Conservation (phyloP, 306 rosid species). For the Luffa acutangula region DNA sequence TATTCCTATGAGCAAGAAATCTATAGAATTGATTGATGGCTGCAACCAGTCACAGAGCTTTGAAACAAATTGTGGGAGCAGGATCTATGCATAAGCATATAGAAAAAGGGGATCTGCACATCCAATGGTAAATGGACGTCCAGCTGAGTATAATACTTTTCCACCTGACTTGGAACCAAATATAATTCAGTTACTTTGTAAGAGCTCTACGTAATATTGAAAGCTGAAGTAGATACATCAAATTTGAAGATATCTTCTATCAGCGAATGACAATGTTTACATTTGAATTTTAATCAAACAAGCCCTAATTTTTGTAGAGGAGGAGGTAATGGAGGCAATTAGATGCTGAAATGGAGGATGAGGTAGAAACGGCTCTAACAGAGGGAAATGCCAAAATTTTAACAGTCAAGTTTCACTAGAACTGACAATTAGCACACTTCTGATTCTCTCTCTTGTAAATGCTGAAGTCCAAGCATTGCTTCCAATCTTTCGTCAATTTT, state of each 20-base stretch:
- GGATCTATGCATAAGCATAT: not conserved
- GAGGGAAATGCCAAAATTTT: not conserved
- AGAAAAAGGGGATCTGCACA: not conserved
- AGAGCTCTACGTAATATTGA: no score
- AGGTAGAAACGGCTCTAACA: not conserved
- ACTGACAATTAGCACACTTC: not conserved
- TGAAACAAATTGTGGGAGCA: not conserved
- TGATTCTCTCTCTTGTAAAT: not conserved
- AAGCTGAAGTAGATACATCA: no score
- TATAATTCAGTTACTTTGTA: no score
- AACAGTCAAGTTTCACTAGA: not conserved
- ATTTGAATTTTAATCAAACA: not conserved
- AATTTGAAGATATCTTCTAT: no score
- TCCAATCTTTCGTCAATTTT: not conserved
- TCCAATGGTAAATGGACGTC: no score
- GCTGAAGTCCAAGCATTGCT: not conserved
- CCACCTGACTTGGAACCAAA: no score
- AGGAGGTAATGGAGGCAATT: not conserved
- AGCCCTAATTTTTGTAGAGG: not conserved
- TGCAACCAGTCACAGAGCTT: not conserved
- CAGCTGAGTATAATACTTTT: no score
- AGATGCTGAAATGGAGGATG: not conserved
- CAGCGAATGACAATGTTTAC: no score
- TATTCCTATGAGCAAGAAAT: not conserved
- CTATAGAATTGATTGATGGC: not conserved